Conservation (phyloP, 345 rosid species). For the Rhodomyrtus tomentosa region DNA sequence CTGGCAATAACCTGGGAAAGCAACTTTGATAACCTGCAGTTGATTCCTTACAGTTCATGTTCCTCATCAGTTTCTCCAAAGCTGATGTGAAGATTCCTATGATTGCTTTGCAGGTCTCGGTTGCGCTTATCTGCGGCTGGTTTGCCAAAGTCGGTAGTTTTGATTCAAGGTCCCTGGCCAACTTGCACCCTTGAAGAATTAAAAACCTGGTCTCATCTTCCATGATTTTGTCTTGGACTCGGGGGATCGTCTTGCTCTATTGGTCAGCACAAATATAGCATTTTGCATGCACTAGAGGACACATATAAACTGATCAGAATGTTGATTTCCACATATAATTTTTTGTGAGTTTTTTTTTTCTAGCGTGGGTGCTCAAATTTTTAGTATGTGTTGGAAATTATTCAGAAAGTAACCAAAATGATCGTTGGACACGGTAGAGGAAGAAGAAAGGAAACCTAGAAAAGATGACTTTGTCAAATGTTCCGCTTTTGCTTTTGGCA, state of each 20-base stretch:
- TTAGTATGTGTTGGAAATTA: background rate
- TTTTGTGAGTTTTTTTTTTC: background rate
- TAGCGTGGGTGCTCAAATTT: background rate
- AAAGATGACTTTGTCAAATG: background rate
- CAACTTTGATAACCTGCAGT: background rate
- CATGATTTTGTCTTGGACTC: background rate
- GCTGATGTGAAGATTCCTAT: slow-evolving; percentile 3
- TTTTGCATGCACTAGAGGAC: background rate
- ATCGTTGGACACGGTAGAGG: background rate
- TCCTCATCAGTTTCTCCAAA: background rate
- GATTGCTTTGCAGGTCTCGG: slow-evolving; percentile 31
- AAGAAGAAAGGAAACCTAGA: background rate
- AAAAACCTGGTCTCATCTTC: background rate
- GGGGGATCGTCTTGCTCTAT: background rate
- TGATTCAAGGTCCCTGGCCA: slow-evolving; percentile 38
- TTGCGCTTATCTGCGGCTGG: slow-evolving; percentile 13
- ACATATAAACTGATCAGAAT: background rate
- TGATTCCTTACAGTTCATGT: background rate
- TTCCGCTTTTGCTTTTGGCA: background rate
- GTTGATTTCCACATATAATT: background rate
- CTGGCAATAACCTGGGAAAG: background rate
- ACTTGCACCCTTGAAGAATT: slow-evolving; percentile 36
- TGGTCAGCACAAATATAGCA: background rate
- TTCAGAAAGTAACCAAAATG: background rate
- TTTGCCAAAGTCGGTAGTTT: slow-evolving; percentile 10